Percentiles rank a stretch among this genome's conserved stretches.
phyloP scores from a whole-genome alignment of 2,329 filamentous ascomycete species.

The Xylaria sp. region DNA sequence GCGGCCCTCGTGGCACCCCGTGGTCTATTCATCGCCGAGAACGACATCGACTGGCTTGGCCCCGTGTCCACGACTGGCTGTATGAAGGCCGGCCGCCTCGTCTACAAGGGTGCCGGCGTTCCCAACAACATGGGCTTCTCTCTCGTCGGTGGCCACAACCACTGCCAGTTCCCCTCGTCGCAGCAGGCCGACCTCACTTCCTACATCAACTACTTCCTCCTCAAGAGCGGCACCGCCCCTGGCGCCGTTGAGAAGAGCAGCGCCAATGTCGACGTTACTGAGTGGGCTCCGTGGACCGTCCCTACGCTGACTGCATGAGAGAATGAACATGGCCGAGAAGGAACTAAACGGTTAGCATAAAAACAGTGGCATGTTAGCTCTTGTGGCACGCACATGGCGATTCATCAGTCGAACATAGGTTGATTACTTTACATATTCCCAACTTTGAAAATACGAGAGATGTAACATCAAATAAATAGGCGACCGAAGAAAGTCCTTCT shows the following conservation, averaged over 20 bases:
- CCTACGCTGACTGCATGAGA: conserved; percentile 48
- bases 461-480: conserved; percentile 17
- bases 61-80: conserved; percentile 65
- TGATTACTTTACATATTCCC: conserved; percentile 15
- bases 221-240: conserved; percentile 50
- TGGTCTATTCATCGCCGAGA: conserved; percentile 65
- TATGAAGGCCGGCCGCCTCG: conserved; percentile 64
- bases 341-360: not conserved
- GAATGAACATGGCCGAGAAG: not conserved
- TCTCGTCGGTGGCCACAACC: conserved; percentile 62
- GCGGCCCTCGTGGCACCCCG: conserved; percentile 66
- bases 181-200: conserved; percentile 62
- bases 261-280: conserved; percentile 51
- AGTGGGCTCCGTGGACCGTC: conserved; percentile 56
- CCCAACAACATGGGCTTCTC: conserved; percentile 67
- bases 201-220: conserved; percentile 66
- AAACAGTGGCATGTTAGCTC: conserved; percentile 13
- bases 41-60: conserved; percentile 68
- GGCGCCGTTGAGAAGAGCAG: conserved; percentile 52
- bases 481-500: not conserved
- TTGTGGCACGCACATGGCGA: not conserved
- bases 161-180: conserved; percentile 65
- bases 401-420: not conserved
- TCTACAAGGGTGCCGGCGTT: conserved; percentile 64
- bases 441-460: conserved; percentile 12